Percentiles rank a stretch among this genome's conserved stretches.
Conservation (phyloP, 192 early-diverging fungal species). For the Coemansia sp. region DNA sequence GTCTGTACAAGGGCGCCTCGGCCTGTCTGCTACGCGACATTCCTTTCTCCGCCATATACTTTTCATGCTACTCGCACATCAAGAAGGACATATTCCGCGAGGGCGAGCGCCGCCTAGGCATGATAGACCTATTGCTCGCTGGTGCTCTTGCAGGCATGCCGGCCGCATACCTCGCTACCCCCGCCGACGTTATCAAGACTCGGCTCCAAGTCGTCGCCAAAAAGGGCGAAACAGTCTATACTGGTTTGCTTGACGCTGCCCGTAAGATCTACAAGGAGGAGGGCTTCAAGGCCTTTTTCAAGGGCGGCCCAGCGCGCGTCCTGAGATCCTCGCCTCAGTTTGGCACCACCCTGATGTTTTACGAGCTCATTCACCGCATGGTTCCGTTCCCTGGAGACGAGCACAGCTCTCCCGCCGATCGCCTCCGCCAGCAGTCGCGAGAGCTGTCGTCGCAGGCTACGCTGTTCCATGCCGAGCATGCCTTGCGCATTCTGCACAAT, state of each 20-base stretch:
- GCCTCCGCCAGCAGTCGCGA: conserved; percentile 15
- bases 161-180: conserved; percentile 96
- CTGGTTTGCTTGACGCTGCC: conserved; percentile 83
- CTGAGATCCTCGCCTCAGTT: conserved; percentile 96
- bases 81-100: conserved; percentile 94
- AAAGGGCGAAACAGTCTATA: conserved; percentile 86
- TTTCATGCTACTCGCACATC: conserved; percentile 96
- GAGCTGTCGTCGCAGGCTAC: conserved; percentile 42
- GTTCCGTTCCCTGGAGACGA: conserved; percentile 60
- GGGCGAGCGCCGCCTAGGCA: conserved; percentile 69
- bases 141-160: conserved; percentile 95
- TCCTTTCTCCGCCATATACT: conserved; percentile 98
- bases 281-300: conserved; percentile 95
- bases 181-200: conserved; percentile 98
- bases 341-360: conserved; percentile 93
- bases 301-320: conserved; percentile 94
- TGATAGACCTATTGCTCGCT: conserved; percentile 70
- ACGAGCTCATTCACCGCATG: conserved; percentile 82
- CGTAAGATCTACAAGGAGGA: conserved; percentile 89
- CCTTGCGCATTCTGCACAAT: conserved; percentile 48
- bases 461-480: conserved; percentile 47
- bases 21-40: conserved; percentile 96
- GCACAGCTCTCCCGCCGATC: conserved; percentile 25
- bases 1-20: conserved; percentile 92
- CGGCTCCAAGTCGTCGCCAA: conserved; percentile 93